Conservation (phyloP, 768 basidiomycete genomes). For the Mycena albidolilacea region DNA sequence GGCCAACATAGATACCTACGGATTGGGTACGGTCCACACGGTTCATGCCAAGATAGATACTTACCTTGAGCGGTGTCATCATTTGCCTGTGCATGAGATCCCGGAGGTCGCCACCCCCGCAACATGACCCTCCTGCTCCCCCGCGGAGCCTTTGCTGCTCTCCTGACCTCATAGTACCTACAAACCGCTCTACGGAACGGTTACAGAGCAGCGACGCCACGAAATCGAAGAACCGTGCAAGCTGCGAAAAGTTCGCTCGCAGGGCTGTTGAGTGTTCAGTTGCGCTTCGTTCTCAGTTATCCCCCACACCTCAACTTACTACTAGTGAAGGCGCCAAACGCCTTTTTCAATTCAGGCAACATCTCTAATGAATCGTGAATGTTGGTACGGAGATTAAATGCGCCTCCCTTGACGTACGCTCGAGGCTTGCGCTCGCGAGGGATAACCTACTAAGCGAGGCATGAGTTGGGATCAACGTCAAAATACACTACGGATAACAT, state of each 20-base stretch:
- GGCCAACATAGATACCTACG: neutral
- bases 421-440: conserved; percentile 1
- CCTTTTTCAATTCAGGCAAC: neutral
- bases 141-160: conserved; percentile 6
- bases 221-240: conserved; percentile 1
- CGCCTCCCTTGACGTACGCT: neutral
- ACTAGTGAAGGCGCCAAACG: conserved; percentile 4
- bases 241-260: neutral
- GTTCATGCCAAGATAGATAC: neutral
- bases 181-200: conserved; percentile 2
- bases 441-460: too few relatives aligned
- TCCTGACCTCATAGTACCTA: neutral
- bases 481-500: too few relatives aligned
- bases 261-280: neutral
- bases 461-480: too few relatives aligned
- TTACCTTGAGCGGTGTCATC: neutral
- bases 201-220: conserved; percentile 8
- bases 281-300: neutral
- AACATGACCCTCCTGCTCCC: neutral
- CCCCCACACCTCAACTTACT: too few relatives aligned
- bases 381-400: neutral
- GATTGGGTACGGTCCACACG: neutral
- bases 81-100: conserved; percentile 2
- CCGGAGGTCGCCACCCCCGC: neutral
- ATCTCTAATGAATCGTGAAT: neutral